Evolutionary conservation across 2,329 filamentous ascomycete species (phyloP).

Genomic region (Aspergillus floridensis): DNA sequence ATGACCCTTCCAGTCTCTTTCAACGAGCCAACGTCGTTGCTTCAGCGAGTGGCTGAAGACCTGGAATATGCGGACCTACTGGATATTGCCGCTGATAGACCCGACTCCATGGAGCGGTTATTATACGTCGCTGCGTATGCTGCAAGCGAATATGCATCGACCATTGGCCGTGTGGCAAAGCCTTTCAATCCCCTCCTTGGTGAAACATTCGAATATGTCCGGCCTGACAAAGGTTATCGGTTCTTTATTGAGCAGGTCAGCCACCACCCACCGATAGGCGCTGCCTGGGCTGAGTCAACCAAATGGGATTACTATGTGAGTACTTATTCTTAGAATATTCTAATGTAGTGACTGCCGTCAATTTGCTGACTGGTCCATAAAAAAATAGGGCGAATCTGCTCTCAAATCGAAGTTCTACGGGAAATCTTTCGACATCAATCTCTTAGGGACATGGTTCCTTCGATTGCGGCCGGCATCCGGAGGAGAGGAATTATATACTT

Average conservation of each 20-base stretch:
- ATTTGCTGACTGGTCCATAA: not conserved
- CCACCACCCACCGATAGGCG: conserved; percentile 92
- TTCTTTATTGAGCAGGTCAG: conserved; percentile 99
- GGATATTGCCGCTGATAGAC: conserved; percentile 78
- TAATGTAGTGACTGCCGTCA: not conserved
- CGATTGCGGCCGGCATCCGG: conserved; percentile 73
- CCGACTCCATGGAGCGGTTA: conserved; percentile 85
- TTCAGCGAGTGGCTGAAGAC: conserved; percentile 93
- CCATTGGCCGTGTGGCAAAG: conserved; percentile 93
- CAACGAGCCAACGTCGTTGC: conserved; percentile 93
- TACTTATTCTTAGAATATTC: conserved; percentile 2
- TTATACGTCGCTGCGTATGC: conserved; percentile 95
- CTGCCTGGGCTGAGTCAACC: conserved; percentile 85
- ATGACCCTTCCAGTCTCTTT: conserved; percentile 98
- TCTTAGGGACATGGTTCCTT: conserved; percentile 94
- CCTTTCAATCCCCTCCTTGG: conserved; percentile 96
- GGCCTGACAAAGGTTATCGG: conserved; percentile 94
- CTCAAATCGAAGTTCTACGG: conserved; percentile 97
- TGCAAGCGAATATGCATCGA: conserved; percentile 93
- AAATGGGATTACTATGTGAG: conserved; percentile 87
- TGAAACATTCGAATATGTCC: conserved; percentile 94
- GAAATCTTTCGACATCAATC: conserved; percentile 95
- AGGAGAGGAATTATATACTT: conserved; percentile 86
- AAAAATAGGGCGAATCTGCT: conserved; percentile 75
- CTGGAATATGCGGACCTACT: conserved; percentile 97